Conservation (phyloP, 2,329 filamentous ascomycete species). For the Trichoderma simmonsii region DNA sequence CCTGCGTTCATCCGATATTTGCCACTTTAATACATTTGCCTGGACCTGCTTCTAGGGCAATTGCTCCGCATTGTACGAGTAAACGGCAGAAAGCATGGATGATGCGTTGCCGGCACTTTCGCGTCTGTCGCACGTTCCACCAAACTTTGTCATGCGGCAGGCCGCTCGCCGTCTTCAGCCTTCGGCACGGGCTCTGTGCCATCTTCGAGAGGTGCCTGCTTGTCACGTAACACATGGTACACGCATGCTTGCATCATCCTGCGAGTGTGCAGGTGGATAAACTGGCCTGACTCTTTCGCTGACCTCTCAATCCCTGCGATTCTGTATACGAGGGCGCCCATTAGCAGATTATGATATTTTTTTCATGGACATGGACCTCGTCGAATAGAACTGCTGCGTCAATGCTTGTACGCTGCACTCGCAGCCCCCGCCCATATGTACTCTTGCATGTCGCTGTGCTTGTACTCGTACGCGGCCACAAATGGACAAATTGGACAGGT, state of each 20-base stretch:
- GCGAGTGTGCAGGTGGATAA: neutral
- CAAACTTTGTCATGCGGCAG: neutral
- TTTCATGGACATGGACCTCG: neutral
- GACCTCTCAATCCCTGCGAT: neutral
- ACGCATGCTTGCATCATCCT: neutral
- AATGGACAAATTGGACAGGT: neutral
- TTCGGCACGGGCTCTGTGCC: neutral
- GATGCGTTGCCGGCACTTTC: neutral
- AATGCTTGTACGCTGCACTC: neutral
- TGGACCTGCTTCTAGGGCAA: neutral
- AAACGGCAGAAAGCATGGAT: neutral
- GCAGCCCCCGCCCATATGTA: neutral
- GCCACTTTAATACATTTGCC: neutral
- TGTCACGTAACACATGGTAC: neutral
- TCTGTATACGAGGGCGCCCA: neutral
- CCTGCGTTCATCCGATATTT: neutral
- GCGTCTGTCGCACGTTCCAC: neutral
- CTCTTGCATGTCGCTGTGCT: neutral
- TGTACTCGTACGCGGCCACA: neutral
- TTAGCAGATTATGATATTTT: neutral
- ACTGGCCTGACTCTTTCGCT: neutral
- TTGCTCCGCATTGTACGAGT: neutral
- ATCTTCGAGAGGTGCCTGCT: constrained; percentile 1
- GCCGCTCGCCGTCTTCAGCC: neutral
- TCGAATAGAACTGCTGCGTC: neutral